Percentiles rank a stretch among this genome's conserved stretches.
phyloP scores from a whole-genome alignment of 163 green algal genomes.

The Chloromonas sp. region DNA sequence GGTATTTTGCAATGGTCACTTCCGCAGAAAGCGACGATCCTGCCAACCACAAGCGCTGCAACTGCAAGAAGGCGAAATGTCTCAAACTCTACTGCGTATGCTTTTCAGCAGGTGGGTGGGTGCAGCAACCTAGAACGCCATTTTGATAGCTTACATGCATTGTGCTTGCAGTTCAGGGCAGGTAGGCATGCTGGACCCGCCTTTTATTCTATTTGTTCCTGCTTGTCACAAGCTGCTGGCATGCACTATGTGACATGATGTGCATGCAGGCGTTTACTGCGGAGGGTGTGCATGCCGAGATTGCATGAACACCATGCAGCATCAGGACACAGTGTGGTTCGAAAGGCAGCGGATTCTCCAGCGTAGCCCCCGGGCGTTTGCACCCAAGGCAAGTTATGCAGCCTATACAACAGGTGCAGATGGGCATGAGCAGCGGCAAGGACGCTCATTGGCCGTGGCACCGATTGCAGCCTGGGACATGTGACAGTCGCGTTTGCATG shows the following conservation, averaged over 20 bases:
- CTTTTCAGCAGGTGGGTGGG: constrained; percentile 45
- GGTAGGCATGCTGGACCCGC: neutral
- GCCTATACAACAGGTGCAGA: neutral
- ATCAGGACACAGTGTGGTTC: constrained; percentile 18
- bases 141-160: neutral
- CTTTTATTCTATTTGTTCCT: constrained; percentile 2
- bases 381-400: constrained; percentile 28
- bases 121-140: neutral
- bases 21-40: no score
- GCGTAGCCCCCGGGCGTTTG: constrained; percentile 37
- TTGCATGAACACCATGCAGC: constrained; percentile 34
- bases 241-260: neutral
- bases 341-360: constrained; percentile 36
- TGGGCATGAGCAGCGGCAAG: no score
- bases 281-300: constrained; percentile 36
- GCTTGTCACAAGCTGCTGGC: neutral
- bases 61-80: constrained; percentile 55
- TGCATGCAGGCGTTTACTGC: constrained; percentile 41
- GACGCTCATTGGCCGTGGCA: no score
- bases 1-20: no score
- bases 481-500: no score
- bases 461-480: no score
- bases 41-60: constrained; percentile 34
- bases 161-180: neutral
- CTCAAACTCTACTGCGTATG: constrained; percentile 82